Evolutionary conservation across 768 basidiomycete genomes (phyloP).

Genomic region (Leccinum boreale): DNA sequence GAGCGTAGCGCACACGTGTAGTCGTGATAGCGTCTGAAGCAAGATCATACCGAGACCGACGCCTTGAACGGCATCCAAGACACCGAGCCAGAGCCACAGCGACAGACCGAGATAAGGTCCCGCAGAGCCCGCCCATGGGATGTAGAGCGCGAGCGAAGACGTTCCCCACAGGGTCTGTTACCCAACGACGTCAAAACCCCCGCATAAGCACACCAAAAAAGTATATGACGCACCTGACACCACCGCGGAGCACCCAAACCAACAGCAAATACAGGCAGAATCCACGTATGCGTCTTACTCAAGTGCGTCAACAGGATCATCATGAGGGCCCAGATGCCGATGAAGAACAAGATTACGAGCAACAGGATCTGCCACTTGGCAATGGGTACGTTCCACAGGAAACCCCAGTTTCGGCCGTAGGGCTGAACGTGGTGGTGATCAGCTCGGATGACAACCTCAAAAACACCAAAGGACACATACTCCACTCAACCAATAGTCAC

Average conservation of each 20-base stretch:
- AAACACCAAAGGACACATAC: slow-evolving; percentile 40
- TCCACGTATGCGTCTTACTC: slow-evolving; percentile 94
- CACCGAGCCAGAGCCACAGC: slow-evolving; percentile 94
- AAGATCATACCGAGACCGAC: slow-evolving; percentile 92
- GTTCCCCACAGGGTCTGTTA: slow-evolving; percentile 89
- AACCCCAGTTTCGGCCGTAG: slow-evolving; percentile 93
- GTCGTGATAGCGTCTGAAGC: slow-evolving; percentile 85
- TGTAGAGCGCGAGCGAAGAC: slow-evolving; percentile 87
- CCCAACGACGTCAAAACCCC: slow-evolving; percentile 2
- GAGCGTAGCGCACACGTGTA: slow-evolving; percentile 92
- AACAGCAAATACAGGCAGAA: slow-evolving; percentile 91
- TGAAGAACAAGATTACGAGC: slow-evolving; percentile 80
- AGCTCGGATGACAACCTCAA: slow-evolving; percentile 4
- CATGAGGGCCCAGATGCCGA: slow-evolving; percentile 80
- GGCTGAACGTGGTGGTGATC: slow-evolving; percentile 48
- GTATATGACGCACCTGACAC: slow-evolving; percentile 67
- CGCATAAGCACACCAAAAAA: neutral
- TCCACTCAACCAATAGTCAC: slow-evolving; percentile 91
- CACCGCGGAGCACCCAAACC: slow-evolving; percentile 91
- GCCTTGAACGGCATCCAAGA: slow-evolving; percentile 90
- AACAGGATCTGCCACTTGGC: slow-evolving; percentile 81
- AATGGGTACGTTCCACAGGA: slow-evolving; percentile 84
- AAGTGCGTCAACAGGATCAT: slow-evolving; percentile 76
- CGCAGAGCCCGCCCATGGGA: slow-evolving; percentile 84
- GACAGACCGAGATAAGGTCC: slow-evolving; percentile 90